These are phyloP conservation scores for Paxillus ammoniavirescens DNA, from an alignment of 768 basidiomycete species.

Conservation along the genomic window DNA sequence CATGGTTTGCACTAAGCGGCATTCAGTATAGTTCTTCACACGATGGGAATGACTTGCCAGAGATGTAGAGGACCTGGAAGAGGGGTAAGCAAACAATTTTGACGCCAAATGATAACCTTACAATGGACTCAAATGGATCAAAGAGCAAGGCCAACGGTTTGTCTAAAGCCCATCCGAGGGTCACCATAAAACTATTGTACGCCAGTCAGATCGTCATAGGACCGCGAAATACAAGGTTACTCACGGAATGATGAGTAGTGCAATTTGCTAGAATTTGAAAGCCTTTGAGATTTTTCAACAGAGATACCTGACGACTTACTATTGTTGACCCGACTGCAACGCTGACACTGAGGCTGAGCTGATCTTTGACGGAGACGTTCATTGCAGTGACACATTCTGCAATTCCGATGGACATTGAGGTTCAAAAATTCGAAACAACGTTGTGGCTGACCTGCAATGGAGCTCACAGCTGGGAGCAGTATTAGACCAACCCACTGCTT, in stretches of 20 bases:
- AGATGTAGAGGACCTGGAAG: conserved; percentile 35
- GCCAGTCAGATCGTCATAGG: not conserved
- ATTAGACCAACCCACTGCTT: conserved; percentile 91
- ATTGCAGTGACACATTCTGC: conserved; percentile 87
- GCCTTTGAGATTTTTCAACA: not conserved
- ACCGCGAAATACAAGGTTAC: conserved; percentile 19
- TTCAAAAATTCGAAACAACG: not conserved
- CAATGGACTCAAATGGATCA: conserved; percentile 85
- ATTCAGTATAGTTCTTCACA: conserved; percentile 20
- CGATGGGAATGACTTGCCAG: conserved; percentile 37
- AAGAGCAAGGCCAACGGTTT: conserved; percentile 82
- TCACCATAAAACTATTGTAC: conserved; percentile 59
- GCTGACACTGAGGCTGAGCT: conserved; percentile 78
- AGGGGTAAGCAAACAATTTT: conserved; percentile 8
- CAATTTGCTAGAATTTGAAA: conserved; percentile 58
- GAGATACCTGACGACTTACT: conserved; percentile 38
- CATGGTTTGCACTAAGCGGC: conserved; percentile 68
- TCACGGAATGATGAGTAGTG: conserved; percentile 82
- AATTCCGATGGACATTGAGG: not conserved
- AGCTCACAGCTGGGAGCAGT: conserved; percentile 80
- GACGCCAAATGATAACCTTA: conserved; percentile 26
- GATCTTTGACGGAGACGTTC: conserved; percentile 83
- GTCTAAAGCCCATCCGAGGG: conserved; percentile 76
- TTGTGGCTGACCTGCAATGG: conserved; percentile 61
- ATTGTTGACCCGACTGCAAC: conserved; percentile 82